These are phyloP conservation scores for Tilletia horrida DNA, from an alignment of 1,284 basidiomycete species.

Conservation along the genomic window DNA sequence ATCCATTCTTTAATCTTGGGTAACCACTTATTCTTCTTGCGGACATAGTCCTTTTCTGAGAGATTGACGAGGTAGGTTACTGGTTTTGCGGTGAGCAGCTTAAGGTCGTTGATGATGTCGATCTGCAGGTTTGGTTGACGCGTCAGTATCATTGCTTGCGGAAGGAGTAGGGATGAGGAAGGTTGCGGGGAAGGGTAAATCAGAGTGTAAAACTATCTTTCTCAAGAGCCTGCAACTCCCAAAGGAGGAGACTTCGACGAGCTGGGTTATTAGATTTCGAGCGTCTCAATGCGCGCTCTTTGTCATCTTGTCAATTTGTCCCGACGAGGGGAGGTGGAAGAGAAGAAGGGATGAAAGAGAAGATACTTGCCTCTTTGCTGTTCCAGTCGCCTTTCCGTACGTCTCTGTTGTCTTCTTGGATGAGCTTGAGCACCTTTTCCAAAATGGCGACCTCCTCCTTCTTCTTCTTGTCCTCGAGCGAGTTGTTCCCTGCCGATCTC, in stretches of 20 bases:
- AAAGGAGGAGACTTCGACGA: constrained; percentile 64
- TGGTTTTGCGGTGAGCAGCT: constrained; percentile 91
- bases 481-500: constrained; percentile 67
- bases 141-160: neutral
- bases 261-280: constrained; percentile 68
- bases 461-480: constrained; percentile 87
- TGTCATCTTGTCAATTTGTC: constrained; percentile 64
- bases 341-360: neutral
- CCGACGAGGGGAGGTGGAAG: neutral
- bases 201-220: constrained; percentile 42
- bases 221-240: constrained; percentile 42
- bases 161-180: neutral
- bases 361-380: constrained; percentile 83
- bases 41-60: constrained; percentile 87
- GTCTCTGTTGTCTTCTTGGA: constrained; percentile 82
- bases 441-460: constrained; percentile 83
- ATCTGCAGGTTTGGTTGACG: constrained; percentile 66
- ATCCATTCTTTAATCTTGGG: constrained; percentile 99
- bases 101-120: constrained; percentile 88
- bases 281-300: constrained; percentile 65
- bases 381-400: constrained; percentile 91
- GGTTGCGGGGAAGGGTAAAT: constrained; percentile 17
- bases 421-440: constrained; percentile 80
- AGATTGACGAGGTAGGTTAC: constrained; percentile 98
- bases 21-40: constrained; percentile 99